Conservation (phyloP, 495 filamentous ascomycete species). For the Gamarada debralockiae region DNA sequence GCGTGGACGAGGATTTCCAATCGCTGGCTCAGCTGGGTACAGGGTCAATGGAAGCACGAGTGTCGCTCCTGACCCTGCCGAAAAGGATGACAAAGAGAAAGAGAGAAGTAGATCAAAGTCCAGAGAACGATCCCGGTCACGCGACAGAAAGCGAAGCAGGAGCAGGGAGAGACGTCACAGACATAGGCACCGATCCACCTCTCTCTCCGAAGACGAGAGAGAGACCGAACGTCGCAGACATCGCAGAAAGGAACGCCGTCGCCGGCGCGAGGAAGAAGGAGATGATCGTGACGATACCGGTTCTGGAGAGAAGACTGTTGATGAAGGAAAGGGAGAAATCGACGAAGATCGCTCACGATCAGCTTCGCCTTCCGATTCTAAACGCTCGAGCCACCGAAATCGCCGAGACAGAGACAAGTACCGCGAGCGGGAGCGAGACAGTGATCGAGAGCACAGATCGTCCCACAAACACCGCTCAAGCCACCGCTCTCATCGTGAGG, state of each 20-base stretch:
- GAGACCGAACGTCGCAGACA: conserved; percentile 48
- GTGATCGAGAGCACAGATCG: conserved; percentile 29
- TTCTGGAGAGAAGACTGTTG: conserved; percentile 5
- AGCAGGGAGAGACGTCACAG: conserved; percentile 50
- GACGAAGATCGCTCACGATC: conserved; percentile 20
- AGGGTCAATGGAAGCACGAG: conserved; percentile 14
- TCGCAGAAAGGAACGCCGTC: conserved; percentile 31
- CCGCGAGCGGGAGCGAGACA: conserved; percentile 39
- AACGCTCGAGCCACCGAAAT: conserved; percentile 25
- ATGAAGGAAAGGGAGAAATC: conserved; percentile 9
- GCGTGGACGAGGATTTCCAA: conserved; percentile 34
- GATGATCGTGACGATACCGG: conserved; percentile 13
- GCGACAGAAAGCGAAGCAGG: conserved; percentile 21
- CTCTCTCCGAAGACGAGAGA: conserved; percentile 40
- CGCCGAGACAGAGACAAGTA: conserved; percentile 39
- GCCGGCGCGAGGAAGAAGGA: conserved; percentile 19
- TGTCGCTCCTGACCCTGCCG: conserved; percentile 17
- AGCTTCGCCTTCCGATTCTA: conserved; percentile 20
- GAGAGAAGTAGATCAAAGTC: conserved; percentile 21
- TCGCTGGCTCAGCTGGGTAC: conserved; percentile 8
- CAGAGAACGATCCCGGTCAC: conserved; percentile 23
- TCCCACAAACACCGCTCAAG: conserved; percentile 25
- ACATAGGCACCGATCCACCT: conserved; percentile 56
- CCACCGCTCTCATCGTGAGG: conserved; percentile 20
- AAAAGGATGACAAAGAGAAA: conserved; percentile 13